Evolutionary conservation across 2,329 filamentous ascomycete genomes (phyloP).

Genomic region (Fusarium zealandicum): DNA sequence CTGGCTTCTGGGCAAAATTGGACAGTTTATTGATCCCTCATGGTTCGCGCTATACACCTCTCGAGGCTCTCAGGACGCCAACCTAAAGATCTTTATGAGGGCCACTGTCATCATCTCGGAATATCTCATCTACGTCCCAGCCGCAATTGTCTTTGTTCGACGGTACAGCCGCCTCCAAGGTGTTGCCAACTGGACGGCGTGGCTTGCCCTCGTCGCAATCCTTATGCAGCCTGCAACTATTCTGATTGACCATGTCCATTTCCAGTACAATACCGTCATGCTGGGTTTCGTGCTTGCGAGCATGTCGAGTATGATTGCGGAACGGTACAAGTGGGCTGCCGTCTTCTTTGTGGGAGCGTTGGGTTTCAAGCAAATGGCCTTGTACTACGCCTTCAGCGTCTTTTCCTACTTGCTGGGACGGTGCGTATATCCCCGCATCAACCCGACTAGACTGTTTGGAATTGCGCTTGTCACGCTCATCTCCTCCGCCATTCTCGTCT

Average conservation of each 20-base stretch:
- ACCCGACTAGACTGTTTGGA: slow-evolving; percentile 71
- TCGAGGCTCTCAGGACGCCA: slow-evolving; percentile 78
- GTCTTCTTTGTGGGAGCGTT: slow-evolving; percentile 92
- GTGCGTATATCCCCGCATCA: slow-evolving; percentile 79
- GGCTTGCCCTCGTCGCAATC: slow-evolving; percentile 86
- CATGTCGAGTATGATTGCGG: slow-evolving; percentile 87
- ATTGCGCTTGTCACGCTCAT: slow-evolving; percentile 77
- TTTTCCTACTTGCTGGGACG: slow-evolving; percentile 91
- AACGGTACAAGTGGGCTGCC: slow-evolving; percentile 84
- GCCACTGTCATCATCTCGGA: slow-evolving; percentile 90
- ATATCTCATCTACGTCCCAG: slow-evolving; percentile 87
- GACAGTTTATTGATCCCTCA: slow-evolving; percentile 75
- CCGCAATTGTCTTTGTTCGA: slow-evolving; percentile 83
- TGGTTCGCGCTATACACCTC: slow-evolving; percentile 91
- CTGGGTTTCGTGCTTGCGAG: slow-evolving; percentile 86
- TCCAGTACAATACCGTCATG: slow-evolving; percentile 99
- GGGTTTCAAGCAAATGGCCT: slow-evolving; percentile 99
- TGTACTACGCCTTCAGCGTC: slow-evolving; percentile 93
- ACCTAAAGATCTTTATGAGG: slow-evolving; percentile 94
- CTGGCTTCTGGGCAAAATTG: slow-evolving; percentile 91
- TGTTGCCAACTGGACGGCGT: slow-evolving; percentile 81
- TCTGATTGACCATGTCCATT: slow-evolving; percentile 92
- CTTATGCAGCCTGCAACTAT: slow-evolving; percentile 91
- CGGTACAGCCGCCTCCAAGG: slow-evolving; percentile 78
- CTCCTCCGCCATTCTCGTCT: slow-evolving; percentile 77